Base-by-base conservation (phyloP, 768 basidiomycete species). In the Tylopilus vinaceipallidus region DNA sequence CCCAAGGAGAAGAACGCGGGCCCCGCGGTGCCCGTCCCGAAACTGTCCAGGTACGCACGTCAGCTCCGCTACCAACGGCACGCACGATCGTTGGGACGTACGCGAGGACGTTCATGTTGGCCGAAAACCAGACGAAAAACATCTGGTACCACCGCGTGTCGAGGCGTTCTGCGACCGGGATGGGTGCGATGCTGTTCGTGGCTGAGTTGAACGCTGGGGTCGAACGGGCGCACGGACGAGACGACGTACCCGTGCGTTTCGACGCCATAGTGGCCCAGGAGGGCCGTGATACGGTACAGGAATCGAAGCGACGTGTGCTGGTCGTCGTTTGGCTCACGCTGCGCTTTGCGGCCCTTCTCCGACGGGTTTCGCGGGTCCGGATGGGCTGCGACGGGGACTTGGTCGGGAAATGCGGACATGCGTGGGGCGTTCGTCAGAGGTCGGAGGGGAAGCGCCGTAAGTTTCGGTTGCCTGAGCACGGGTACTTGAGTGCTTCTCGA, bases 71-170 rank as follows among this genome's bases (percentile, higher is more conserved):
- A 4, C 23, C 26, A n/a, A n/a, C 6, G 6, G 9, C 20, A 11
- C 19, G 16, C 7, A n/a, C 22, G n/a, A 20, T 17, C 19, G 24
- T 7, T 27, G 11, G 43, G 13, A 65, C 75, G 27, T 50, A 77
- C 73, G 65, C 49, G 37, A 76, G 61, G 27, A 78, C 64, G 50
- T 76, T 76, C 63, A 75, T 65, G 49, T 73, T 75, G 24, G 72
- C 65, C 26, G 76, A 75, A 53, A 78, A 73, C 76, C 76, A 78
- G n/a, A 76, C 70, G 57, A 78, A 77, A 55, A 77, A 78, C 65
- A 76, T 65, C 54, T 78, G 75, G 50, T 70, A 75, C 57, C 75
- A 67, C 20, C 68, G 66, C 6, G 65, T 70, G 23, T 78, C 74
- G 19, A 69, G 63, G 27, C 75, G 65, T 45, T 68, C 61, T 20